These are phyloP conservation scores for Chaetomiaceae sp. DNA, from an alignment of 2,329 filamentous ascomycete genomes.

Conservation along the genomic window DNA sequence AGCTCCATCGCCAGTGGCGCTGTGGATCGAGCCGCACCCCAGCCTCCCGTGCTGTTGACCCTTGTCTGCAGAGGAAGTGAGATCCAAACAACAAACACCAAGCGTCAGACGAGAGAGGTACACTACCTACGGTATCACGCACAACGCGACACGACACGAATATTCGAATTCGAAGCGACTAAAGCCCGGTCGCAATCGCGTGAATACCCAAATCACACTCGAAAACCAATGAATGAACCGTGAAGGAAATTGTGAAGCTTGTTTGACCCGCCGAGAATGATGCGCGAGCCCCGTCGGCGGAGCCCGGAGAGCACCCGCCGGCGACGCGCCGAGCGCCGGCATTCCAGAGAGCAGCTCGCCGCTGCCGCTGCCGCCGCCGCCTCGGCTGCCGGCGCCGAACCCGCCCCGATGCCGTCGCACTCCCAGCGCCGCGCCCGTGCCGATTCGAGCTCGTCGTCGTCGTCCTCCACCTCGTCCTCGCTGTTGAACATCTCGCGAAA, in stretches of 20 bases:
- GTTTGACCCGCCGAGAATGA: conserved; percentile 36
- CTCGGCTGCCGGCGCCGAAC: conserved; percentile 9
- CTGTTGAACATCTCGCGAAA: conserved; percentile 34
- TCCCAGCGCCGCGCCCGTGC: conserved; percentile 23
- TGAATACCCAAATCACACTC: conserved; percentile 4
- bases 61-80: too few species aligned
- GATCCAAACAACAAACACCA: conserved; percentile 20
- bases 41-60: background rate
- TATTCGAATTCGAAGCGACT: background rate
- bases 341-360: conserved; percentile 38
- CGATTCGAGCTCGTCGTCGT: conserved; percentile 31
- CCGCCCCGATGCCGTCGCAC: conserved; percentile 12
- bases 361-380: conserved; percentile 24
- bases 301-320: conserved; percentile 53
- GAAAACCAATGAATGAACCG: conserved; percentile 23
- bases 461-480: conserved; percentile 34
- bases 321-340: conserved; percentile 43
- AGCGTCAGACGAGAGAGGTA: background rate
- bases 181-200: conserved; percentile 6
- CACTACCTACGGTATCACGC: background rate
- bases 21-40: conserved; percentile 1
- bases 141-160: conserved; percentile 3
- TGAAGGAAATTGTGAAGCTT: conserved; percentile 14
- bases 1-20: conserved; percentile 8
- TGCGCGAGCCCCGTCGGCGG: conserved; percentile 52